A percentile compares a stretch with the other conserved stretches of the same genome.
phyloP scores from a whole-genome alignment of 768 basidiomycete species.

The Sarcomyxa edulis region DNA sequence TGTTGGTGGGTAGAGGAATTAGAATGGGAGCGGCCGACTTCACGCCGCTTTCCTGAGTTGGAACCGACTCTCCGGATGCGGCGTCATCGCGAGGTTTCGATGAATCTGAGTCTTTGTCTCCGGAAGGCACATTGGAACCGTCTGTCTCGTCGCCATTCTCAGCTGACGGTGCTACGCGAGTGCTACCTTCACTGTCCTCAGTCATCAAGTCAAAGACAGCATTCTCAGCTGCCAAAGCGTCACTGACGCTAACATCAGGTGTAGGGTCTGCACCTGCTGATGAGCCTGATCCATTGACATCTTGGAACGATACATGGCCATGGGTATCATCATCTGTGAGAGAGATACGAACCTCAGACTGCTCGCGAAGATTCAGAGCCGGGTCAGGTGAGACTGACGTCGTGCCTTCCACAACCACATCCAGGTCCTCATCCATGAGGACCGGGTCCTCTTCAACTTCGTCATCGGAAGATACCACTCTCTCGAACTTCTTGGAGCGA shows the following conservation, averaged over 20 bases:
- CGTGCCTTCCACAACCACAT: background rate
- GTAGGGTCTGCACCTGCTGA: slow-evolving; percentile 25
- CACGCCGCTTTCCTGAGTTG: too few relatives aligned
- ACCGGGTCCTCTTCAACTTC: slow-evolving; percentile 24
- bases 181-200: background rate
- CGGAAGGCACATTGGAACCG: background rate
- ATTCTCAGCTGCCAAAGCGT: slow-evolving; percentile 27
- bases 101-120: too few relatives aligned
- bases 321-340: too few relatives aligned
- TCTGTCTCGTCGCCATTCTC: background rate
- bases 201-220: slow-evolving; percentile 14
- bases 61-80: too few relatives aligned
- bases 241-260: slow-evolving; percentile 28
- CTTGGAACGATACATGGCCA: slow-evolving; percentile 22
- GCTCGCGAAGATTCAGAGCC: background rate
- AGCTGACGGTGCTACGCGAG: background rate
- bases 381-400: slow-evolving; percentile 2
- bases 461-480: slow-evolving; percentile 24
- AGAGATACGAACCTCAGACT: slow-evolving; percentile 12
- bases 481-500: slow-evolving; percentile 16
- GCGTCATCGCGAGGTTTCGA: too few relatives aligned
- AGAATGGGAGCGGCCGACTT: too few relatives aligned
- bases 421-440: background rate
- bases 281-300: slow-evolving; percentile 22
- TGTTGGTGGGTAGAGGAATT: too few relatives aligned